A percentile compares a stretch with the other conserved stretches of the same genome.
These are phyloP conservation scores for Hericium alpestre DNA, from an alignment of 768 basidiomycete species.

Conservation along the genomic window DNA sequence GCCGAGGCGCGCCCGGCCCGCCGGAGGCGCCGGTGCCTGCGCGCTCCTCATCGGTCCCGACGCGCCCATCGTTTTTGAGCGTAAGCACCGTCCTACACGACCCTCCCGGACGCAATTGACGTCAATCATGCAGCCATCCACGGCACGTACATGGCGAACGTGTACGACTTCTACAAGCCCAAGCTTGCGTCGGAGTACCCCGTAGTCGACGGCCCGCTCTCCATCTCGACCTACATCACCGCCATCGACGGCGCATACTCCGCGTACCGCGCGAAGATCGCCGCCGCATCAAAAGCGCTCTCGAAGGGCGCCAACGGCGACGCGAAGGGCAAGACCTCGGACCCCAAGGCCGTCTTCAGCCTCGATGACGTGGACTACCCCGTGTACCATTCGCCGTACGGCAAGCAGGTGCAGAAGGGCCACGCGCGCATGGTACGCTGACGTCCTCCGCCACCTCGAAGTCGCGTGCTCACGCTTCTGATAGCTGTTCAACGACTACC, in stretches of 20 bases:
- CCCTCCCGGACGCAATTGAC: neutral
- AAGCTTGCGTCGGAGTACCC: constrained; percentile 92
- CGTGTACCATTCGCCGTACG: constrained; percentile 96
- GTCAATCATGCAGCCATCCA: constrained; percentile 58
- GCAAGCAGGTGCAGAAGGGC: constrained; percentile 97
- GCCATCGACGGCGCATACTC: constrained; percentile 87
- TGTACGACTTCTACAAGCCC: constrained; percentile 99
- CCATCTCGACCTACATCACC: constrained; percentile 88
- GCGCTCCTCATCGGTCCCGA: constrained; percentile 95
- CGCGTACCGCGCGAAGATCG: constrained; percentile 73
- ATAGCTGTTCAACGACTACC: constrained; percentile 78
- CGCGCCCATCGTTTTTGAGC: constrained; percentile 89
- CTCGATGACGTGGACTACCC: constrained; percentile 76
- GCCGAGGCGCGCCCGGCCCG: constrained; percentile 89
- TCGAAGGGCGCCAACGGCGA: constrained; percentile 23
- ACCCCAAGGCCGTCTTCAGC: constrained; percentile 44
- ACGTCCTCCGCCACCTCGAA: neutral
- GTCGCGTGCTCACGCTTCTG: neutral
- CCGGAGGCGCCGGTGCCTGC: constrained; percentile 91
- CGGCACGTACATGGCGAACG: constrained; percentile 95
- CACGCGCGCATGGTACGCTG: constrained; percentile 66
- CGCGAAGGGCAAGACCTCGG: constrained; percentile 26
- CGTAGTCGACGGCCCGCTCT: constrained; percentile 93
- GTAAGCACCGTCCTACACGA: constrained; percentile 40
- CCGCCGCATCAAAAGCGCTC: constrained; percentile 36